Percentiles rank a stretch among this genome's conserved stretches.
phyloP scores from a whole-genome alignment of 2,329 filamentous ascomycete species.

The Neofusicoccum laricinum region DNA sequence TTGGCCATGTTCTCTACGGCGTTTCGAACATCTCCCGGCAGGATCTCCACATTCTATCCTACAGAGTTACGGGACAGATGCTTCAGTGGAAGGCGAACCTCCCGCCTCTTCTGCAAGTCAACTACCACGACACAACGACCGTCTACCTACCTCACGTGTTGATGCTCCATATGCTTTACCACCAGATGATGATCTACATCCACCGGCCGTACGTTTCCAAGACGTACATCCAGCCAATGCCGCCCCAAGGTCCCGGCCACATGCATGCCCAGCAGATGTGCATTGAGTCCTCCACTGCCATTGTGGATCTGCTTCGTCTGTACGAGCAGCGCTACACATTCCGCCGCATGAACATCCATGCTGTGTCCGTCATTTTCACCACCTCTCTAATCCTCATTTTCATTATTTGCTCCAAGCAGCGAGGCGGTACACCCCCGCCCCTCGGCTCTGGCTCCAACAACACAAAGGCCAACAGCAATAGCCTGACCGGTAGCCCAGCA shows the following conservation, averaged over 20 bases:
- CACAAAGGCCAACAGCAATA: not conserved
- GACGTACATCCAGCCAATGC: slow-evolving; percentile 32
- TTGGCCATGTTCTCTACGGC: slow-evolving; percentile 39
- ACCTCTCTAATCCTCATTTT: slow-evolving; percentile 18
- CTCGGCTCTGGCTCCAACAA: not conserved
- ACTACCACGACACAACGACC: slow-evolving; percentile 31
- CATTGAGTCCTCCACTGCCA: slow-evolving; percentile 41
- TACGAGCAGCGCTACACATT: slow-evolving; percentile 18
- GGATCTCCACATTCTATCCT: slow-evolving; percentile 37
- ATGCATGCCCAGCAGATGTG: slow-evolving; percentile 44
- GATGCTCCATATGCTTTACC: slow-evolving; percentile 44
- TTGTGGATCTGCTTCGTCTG: slow-evolving; percentile 35
- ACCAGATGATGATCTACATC: slow-evolving; percentile 44
- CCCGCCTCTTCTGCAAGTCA: slow-evolving; percentile 35
- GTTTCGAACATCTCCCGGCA: slow-evolving; percentile 29
- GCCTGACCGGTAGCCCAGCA: not conserved
- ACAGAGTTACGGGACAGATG: slow-evolving; percentile 28
- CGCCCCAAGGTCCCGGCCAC: slow-evolving; percentile 43
- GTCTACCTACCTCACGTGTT: slow-evolving; percentile 41
- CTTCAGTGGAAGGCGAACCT: slow-evolving; percentile 43
- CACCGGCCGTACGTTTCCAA: slow-evolving; percentile 41
- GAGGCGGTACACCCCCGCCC: slow-evolving; percentile 1
- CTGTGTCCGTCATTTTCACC: slow-evolving; percentile 18
- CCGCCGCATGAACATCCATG: slow-evolving; percentile 18
- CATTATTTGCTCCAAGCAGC: slow-evolving; percentile 17